Conservation (phyloP, 495 filamentous ascomycete genomes). For the Penicillium roqueforti region DNA sequence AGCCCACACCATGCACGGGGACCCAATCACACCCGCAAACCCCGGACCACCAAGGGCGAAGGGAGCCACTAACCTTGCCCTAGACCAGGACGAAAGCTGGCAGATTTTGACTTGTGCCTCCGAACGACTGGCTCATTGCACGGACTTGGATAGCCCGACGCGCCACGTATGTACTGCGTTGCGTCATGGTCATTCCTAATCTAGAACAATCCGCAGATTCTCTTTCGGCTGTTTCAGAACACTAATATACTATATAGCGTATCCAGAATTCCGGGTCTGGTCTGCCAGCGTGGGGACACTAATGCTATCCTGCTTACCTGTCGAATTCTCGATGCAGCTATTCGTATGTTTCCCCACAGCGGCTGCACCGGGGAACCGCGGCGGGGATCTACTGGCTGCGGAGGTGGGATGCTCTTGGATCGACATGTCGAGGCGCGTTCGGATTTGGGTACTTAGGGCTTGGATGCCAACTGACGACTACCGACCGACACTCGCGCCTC, state of each 20-base stretch:
- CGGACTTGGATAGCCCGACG: background rate
- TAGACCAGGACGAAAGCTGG: background rate
- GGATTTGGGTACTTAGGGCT: background rate
- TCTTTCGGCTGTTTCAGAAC: background rate
- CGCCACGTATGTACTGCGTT: background rate
- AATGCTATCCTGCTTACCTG: background rate
- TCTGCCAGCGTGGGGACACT: background rate
- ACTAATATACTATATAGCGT: background rate
- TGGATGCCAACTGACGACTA: background rate
- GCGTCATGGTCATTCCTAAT: background rate
- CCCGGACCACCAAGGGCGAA: background rate
- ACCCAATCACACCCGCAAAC: background rate
- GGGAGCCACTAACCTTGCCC: background rate
- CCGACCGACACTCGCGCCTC: background rate
- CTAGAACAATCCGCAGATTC: background rate
- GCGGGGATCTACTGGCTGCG: background rate
- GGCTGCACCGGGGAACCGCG: background rate
- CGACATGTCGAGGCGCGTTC: background rate
- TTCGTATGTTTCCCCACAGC: background rate
- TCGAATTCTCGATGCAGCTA: background rate
- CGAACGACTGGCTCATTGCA: background rate
- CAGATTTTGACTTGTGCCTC: background rate
- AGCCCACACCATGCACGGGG: background rate
- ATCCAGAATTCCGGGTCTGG: constrained; percentile 5
- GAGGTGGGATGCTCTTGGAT: background rate